Base-by-base conservation (phyloP, 805 yeast genomes). In the Barnettozyma botsteinii region DNA sequence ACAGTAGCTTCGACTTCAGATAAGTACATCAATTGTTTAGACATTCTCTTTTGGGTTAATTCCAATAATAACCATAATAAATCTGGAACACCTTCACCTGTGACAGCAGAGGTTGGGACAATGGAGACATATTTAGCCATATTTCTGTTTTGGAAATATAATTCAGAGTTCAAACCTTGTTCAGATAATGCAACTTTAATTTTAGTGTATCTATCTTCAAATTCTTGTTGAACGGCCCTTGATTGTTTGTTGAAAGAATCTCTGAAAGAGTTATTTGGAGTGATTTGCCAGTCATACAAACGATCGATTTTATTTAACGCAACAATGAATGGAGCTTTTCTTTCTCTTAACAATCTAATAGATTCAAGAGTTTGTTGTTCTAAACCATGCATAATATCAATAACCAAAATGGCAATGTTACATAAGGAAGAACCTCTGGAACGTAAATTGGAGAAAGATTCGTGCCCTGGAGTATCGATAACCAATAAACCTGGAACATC, bases 61-160 rank as follows among this genome's bases (percentile, higher is more conserved):
- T 93, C 98, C 55, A 93, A 75, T 59, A 93, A 72, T 64, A 93
- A 75, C 91, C 96, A 88, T 59, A 93, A 77, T 69, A 93, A 75
- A 78, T 93, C 99, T 37, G 99, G 98, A 55, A 93, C 94, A 85
- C 99, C 99, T 69, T 93, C 99, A 64, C 99, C 99, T 12, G 97
- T 89, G 33, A 89, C 94, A 41, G 99, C 99, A 47, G 98, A 91
- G 15, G 99, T 93, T 54, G 99, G 98, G 33, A 93, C 96, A 55
- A 93, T 84, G 27, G 97, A 88, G 41, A 93, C 98, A 58, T 81
- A 87, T 63, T 88, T 87, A 41, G 97, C 69, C 75, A 91, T 69
- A 70, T 91, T 93, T 65, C 83, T 85, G 76, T 93, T 93, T 66
- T 91, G 86, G 85, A 73, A 93, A 67, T 93, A 93, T 49, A 93